A percentile compares a stretch with the other conserved stretches of the same genome.
These are phyloP conservation scores for Trichoderma sp. DNA, from an alignment of 2,329 filamentous ascomycete genomes.

Conservation along the genomic window DNA sequence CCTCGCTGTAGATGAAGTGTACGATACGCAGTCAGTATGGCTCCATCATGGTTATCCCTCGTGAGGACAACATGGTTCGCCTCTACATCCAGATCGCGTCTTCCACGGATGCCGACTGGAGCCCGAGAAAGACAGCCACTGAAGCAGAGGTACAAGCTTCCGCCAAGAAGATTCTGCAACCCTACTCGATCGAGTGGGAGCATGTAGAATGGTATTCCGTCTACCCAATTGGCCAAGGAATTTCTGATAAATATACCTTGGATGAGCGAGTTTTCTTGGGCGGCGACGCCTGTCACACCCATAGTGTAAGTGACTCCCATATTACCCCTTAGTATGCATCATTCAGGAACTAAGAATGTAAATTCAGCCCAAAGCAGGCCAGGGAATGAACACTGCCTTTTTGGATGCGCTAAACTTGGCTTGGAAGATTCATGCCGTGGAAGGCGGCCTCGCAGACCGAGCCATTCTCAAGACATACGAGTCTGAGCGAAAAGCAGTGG, in stretches of 20 bases:
- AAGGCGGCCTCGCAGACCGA: conserved; percentile 74
- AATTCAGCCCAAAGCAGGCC: conserved; percentile 70
- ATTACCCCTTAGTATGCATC: not conserved
- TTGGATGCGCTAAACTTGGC: conserved; percentile 83
- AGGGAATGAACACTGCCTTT: conserved; percentile 80
- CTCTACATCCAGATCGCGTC: conserved; percentile 68
- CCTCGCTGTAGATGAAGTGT: conserved; percentile 60
- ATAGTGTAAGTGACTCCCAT: conserved; percentile 55
- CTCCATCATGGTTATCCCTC: conserved; percentile 77
- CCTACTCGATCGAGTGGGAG: conserved; percentile 67
- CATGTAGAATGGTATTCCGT: conserved; percentile 72
- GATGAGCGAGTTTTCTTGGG: conserved; percentile 71
- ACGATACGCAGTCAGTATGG: conserved; percentile 73
- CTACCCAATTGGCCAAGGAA: conserved; percentile 74
- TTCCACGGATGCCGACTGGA: conserved; percentile 59
- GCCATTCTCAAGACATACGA: conserved; percentile 82
- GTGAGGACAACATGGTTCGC: conserved; percentile 66
- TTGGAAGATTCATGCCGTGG: conserved; percentile 94
- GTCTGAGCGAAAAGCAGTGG: conserved; percentile 77
- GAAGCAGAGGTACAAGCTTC: conserved; percentile 62
- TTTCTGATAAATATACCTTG: conserved; percentile 65
- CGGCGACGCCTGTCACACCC: conserved; percentile 77
- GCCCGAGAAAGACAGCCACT: conserved; percentile 62
- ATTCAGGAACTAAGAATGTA: conserved; percentile 36
- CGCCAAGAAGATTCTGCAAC: conserved; percentile 63